These are phyloP conservation scores for Mortierella sp. DNA, from an alignment of 371 early-diverging fungal genomes.

Conservation along the genomic window DNA sequence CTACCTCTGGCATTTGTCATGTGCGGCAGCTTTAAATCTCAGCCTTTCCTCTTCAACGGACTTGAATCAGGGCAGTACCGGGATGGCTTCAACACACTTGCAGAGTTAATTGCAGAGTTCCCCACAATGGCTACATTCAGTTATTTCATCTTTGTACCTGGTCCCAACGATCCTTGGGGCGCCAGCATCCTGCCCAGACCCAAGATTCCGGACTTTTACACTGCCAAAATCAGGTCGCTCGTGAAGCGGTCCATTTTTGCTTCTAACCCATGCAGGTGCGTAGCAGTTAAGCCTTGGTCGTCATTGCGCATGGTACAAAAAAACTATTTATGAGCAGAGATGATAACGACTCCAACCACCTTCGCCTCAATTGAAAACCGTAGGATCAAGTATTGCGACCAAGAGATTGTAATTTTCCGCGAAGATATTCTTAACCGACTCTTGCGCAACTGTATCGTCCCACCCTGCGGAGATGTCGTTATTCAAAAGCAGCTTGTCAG, in stretches of 20 bases:
- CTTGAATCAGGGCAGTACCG: conserved; percentile 64
- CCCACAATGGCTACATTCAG: conserved; percentile 73
- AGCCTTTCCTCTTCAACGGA: conserved; percentile 73
- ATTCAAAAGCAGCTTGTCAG: conserved; percentile 74
- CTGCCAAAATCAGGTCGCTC: conserved; percentile 67
- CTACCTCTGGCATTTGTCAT: conserved; percentile 89
- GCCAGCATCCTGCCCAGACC: conserved; percentile 80
- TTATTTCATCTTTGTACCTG: conserved; percentile 92
- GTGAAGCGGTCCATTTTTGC: conserved; percentile 75
- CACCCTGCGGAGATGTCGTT: conserved; percentile 59
- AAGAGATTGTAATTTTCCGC: conserved; percentile 89
- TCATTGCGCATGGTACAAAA: too few species aligned
- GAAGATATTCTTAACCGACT: conserved; percentile 85
- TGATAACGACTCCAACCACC: not conserved
- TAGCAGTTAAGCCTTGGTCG: not conserved
- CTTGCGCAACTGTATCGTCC: conserved; percentile 81
- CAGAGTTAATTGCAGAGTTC: conserved; percentile 81
- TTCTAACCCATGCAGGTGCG: conserved; percentile 87
- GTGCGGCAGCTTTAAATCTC: conserved; percentile 89
- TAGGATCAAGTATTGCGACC: conserved; percentile 86
- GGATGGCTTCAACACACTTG: conserved; percentile 80
- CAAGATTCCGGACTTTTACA: conserved; percentile 81
- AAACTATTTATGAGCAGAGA: not conserved
- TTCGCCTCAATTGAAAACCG: not conserved
- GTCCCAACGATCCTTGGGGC: conserved; percentile 87